Evolutionary conservation across 2,329 filamentous ascomycete genomes (phyloP), one percentile per base, ranked within the genome.

Genomic region (Apiospora saccharicola): DNA sequence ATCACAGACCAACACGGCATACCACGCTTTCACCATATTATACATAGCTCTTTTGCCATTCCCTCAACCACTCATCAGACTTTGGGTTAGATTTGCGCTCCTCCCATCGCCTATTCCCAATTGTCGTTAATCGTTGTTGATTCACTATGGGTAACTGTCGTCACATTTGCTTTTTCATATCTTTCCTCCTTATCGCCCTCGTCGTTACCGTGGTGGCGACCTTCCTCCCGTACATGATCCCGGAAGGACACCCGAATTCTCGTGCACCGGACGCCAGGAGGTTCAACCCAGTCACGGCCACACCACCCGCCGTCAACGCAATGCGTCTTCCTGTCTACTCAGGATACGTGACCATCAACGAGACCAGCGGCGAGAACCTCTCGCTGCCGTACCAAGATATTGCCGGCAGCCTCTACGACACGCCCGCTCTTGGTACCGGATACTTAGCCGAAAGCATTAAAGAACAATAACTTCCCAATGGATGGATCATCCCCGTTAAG

Each of bases 241-340:
- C 26, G 26, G 26, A 30, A 4, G 26, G 26, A 30, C 26, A 4
- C 2, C 4, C 26, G 75, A 75, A 82, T 14, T 80, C 76, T 3
- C 75, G 83, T 68, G 75, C 79, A 30, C 77, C 80, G 22, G 76
- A 75, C 5, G 74, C 71, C 44, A 74, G 75, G 30, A 81, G 82
- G 3, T 83, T 82, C 10, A 78, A 82, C 74, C 81, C 82, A 30
- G 80, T 90, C 69, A 86, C 83, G 0, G 76, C 89, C 3, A 84
- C 81, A 0, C 81, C 84, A 0, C 86, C 86, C 0, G 72, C 75
- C 6, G 75, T 86, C 3, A 78, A 85, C 61, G 78, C 80, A 34
- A 74, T 78, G n/a, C 84, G 82, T 43, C 78, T 87, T 30, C 84
- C 85, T 3, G 82, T 87, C 34, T 88, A 86, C 77, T 85, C 84